Conservation (phyloP, 1,139 yeast species). For the Ashbya aceris region DNA sequence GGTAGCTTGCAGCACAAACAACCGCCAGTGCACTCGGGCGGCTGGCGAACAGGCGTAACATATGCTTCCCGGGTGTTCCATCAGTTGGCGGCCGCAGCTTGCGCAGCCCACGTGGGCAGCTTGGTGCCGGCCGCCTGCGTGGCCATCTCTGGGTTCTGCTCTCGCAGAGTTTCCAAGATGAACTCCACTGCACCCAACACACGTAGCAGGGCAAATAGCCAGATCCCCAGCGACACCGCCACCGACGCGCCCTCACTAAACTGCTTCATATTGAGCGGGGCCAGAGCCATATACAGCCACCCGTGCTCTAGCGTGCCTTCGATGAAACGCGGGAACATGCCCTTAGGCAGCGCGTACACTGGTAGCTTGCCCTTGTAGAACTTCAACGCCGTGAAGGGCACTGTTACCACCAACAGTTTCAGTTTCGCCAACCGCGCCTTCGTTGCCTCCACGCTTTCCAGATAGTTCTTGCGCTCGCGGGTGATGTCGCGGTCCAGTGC, state of each 20-base stretch:
- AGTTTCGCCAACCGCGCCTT: constrained; percentile 40
- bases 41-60: no score
- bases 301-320: constrained; percentile 27
- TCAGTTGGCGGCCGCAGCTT: no score
- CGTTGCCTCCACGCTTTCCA: constrained; percentile 48
- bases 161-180: constrained; percentile 6
- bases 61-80: no score
- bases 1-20: no score
- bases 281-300: constrained; percentile 22
- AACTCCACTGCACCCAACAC: constrained; percentile 22
- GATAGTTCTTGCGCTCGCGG: constrained; percentile 38
- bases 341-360: constrained; percentile 23
- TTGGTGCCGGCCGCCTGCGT: no score
- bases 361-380: constrained; percentile 28
- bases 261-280: constrained; percentile 20
- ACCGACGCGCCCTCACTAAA: constrained; percentile 9
- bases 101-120: no score
- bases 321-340: constrained; percentile 23
- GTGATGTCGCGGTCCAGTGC: constrained; percentile 47
- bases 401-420: constrained; percentile 24
- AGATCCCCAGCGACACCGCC: constrained; percentile 26
- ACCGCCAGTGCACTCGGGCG: no score
- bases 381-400: constrained; percentile 26
- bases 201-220: constrained; percentile 28
- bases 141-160: neutral